Base-by-base conservation (phyloP, 345 rosid genomes). In the Cardiospermum halicacabum region DNA sequence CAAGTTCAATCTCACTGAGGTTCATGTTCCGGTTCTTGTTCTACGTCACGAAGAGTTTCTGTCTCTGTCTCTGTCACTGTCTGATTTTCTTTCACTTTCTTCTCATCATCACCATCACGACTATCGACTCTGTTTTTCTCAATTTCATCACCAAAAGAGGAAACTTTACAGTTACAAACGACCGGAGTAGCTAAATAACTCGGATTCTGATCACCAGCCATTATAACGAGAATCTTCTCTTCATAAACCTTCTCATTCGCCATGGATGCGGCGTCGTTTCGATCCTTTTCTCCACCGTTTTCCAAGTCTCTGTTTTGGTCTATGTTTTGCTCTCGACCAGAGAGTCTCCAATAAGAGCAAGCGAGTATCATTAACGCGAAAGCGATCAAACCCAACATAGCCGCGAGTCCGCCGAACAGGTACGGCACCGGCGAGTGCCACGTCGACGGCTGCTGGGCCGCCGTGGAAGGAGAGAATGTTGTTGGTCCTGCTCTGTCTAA, bases 371-470 rank as follows among this genome's bases (percentile, higher is more conserved):
- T 59, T 32, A 89, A 86, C 22, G 96, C 86, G 60, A 86, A 84
- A 11, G 96, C 87, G 24, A 86, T 89, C 64, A 89, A 69, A 42
- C 89, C 89, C 26, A 89, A 71, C 92, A 86, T 89, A 67, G 96
- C 96, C 0, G 89, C 92, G 25, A 89, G 66, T 8, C 92, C 92
- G 0, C 96, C 96, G 55, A 89, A 89, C 54, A 89, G 77, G 73
- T 85, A 89, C 0, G 92, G 89, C 18, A 89, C 89, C 1, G 96
- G 96, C 7, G 96, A 89, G 73, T 84, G 85, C 92, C 89, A 89
- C n/a, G 86, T 84, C 0, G 91, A 84, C 36, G 67, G 80, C 21
- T 75, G 87, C 21, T 63, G 79, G 39, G n/a, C 15, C 40, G 37
- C 45, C 21, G 56, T 43, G 1, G 74, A 42, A 36, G 74, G 31